Evolutionary conservation across 306 rosid species (phyloP).

Genomic region (Castanea crenata): DNA sequence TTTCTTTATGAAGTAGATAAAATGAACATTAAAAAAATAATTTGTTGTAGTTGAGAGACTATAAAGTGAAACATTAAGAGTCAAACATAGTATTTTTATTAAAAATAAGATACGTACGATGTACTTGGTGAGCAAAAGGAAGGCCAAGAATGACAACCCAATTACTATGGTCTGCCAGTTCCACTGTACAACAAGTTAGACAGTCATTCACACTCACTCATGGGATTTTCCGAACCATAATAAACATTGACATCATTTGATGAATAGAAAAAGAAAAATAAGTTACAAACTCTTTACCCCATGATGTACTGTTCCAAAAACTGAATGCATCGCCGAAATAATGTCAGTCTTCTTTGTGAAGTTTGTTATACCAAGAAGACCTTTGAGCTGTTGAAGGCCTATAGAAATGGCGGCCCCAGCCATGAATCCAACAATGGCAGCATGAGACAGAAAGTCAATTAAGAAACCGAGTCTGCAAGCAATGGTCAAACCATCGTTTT

Average conservation of each 20-base stretch:
- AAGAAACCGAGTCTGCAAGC: slow-evolving; percentile 79
- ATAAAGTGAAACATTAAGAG: no score
- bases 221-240: neutral
- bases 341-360: slow-evolving; percentile 86
- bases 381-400: slow-evolving; percentile 85
- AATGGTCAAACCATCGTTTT: neutral
- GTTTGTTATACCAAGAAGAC: slow-evolving; percentile 53
- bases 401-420: slow-evolving; percentile 91
- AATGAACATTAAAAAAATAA: no score
- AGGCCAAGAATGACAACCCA: slow-evolving; percentile 59
- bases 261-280: neutral
- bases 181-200: slow-evolving; percentile 55
- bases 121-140: slow-evolving; percentile 57
- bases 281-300: slow-evolving; percentile 44
- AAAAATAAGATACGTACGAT: slow-evolving; percentile 42
- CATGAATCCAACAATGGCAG: slow-evolving; percentile 93
- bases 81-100: no score
- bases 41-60: no score
- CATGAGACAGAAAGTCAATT: slow-evolving; percentile 84
- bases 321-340: slow-evolving; percentile 67
- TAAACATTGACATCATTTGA: no score
- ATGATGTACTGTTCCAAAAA: slow-evolving; percentile 44
- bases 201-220: neutral
- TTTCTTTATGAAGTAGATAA: no score
- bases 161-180: slow-evolving; percentile 78